Percentiles rank a stretch among this genome's conserved stretches.
Evolutionary conservation across 2,329 filamentous ascomycete genomes (phyloP).

Genomic region (Chaetomium sp.): DNA sequence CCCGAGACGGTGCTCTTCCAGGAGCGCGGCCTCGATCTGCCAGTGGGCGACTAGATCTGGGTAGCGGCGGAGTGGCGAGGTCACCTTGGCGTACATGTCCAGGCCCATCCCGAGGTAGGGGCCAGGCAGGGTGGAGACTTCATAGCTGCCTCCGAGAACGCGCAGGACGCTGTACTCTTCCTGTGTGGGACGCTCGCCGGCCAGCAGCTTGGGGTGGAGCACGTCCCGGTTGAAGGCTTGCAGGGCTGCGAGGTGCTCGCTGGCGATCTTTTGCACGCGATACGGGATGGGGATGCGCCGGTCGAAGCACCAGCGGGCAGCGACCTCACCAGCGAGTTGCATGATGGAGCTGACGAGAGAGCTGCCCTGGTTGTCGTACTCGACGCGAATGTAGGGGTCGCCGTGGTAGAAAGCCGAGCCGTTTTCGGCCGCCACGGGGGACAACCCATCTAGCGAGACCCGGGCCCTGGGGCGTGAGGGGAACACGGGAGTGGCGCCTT

Average conservation of each 20-base stretch:
- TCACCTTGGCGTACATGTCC: conserved; percentile 56
- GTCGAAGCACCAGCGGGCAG: conserved; percentile 53
- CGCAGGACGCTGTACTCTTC: conserved; percentile 29
- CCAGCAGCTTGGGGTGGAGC: conserved; percentile 34
- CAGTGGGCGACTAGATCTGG: conserved; percentile 58
- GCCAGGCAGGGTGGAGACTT: conserved; percentile 46
- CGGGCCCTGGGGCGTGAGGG: conserved; percentile 37
- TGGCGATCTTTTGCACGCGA: conserved; percentile 42
- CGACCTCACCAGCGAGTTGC: conserved; percentile 56
- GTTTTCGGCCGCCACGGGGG: conserved; percentile 17
- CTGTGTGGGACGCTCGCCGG: conserved; percentile 29
- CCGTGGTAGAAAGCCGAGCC: conserved; percentile 33
- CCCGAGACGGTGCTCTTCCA: conserved; percentile 35
- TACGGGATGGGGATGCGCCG: conserved; percentile 55
- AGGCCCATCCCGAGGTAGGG: conserved; percentile 53
- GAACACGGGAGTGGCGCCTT: conserved; percentile 46
- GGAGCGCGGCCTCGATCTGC: conserved; percentile 56
- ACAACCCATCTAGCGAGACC: conserved; percentile 36
- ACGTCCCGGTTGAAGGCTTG: conserved; percentile 33
- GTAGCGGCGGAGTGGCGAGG: conserved; percentile 60
- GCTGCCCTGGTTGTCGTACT: conserved; percentile 28
- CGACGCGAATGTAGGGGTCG: conserved; percentile 46
- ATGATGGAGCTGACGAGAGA: conserved; percentile 46
- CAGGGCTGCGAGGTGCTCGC: conserved; percentile 33
- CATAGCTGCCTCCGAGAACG: conserved; percentile 43